Percentiles rank a stretch among this genome's conserved stretches.
Conservation (phyloP, 1,284 basidiomycete species). For the Ustilago shanxiensis region DNA sequence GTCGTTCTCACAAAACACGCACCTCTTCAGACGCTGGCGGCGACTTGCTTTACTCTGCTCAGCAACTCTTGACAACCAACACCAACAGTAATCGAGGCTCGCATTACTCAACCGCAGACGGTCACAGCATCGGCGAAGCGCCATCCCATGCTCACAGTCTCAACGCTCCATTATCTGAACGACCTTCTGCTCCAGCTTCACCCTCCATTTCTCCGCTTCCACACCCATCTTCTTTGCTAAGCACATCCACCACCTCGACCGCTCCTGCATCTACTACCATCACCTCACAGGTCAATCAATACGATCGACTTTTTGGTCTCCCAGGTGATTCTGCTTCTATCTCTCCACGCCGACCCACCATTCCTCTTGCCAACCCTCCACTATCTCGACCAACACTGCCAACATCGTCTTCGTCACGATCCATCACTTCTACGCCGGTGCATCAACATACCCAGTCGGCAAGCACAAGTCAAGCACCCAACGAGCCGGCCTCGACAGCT, state of each 20-base stretch:
- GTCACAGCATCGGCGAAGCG: slow-evolving; percentile 31
- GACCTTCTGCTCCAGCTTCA: slow-evolving; percentile 7
- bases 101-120: slow-evolving; percentile 24
- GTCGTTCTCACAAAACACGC: slow-evolving; percentile 13
- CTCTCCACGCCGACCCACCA: slow-evolving; percentile 8
- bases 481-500: background rate
- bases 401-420: slow-evolving; percentile 1
- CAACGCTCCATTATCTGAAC: background rate
- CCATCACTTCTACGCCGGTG: background rate
- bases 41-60: slow-evolving; percentile 27
- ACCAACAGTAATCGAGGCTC: slow-evolving; percentile 10
- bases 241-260: slow-evolving; percentile 6
- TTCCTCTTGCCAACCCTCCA: background rate
- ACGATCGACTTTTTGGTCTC: slow-evolving; percentile 30
- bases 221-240: background rate
- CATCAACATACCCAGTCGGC: background rate
- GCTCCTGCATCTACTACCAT: background rate
- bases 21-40: slow-evolving; percentile 10
- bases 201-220: slow-evolving; percentile 12
- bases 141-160: slow-evolving; percentile 21
- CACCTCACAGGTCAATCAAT: slow-evolving; percentile 13
- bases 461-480: background rate
- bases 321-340: slow-evolving; percentile 10
- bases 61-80: background rate
- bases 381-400: slow-evolving; percentile 3